A percentile compares a stretch with the other conserved stretches of the same genome.
These are phyloP conservation scores for Aureobasidium sp. DNA, from an alignment of 2,329 filamentous ascomycete species.

Conservation along the genomic window DNA sequence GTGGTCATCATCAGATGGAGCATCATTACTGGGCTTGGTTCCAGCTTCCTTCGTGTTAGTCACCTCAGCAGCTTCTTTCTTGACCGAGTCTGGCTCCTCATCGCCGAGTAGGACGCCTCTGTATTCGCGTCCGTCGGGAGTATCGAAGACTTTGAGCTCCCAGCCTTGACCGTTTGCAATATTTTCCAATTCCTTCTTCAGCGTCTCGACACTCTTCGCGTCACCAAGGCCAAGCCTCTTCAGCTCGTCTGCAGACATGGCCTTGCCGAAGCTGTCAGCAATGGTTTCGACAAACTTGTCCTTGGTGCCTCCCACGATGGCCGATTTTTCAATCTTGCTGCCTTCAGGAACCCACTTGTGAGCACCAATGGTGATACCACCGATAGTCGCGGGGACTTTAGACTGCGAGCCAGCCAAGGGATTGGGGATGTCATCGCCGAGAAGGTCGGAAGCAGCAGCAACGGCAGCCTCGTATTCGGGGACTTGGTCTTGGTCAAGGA, in stretches of 20 bases:
- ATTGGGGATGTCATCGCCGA: conserved; percentile 1
- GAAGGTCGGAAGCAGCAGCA: conserved; percentile 12
- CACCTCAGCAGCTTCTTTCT: conserved; percentile 13
- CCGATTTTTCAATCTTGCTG: conserved; percentile 45
- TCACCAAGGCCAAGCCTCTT: conserved; percentile 56
- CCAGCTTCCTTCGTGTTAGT: conserved; percentile 23
- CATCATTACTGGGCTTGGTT: conserved; percentile 15
- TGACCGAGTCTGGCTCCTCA: conserved; percentile 38
- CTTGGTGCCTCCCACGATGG: conserved; percentile 41
- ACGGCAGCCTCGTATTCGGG: conserved; percentile 24
- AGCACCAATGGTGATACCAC: conserved; percentile 51
- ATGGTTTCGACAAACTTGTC: conserved; percentile 45
- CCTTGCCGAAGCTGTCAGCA: conserved; percentile 49
- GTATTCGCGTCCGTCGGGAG: conserved; percentile 56
- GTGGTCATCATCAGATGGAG: background rate
- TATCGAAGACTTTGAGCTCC: conserved; percentile 72
- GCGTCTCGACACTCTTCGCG: conserved; percentile 59
- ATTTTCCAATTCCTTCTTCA: conserved; percentile 59
- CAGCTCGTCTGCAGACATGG: conserved; percentile 33
- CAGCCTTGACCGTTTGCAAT: conserved; percentile 64
- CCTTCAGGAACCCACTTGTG: conserved; percentile 47
- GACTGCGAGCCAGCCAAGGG: conserved; percentile 8
- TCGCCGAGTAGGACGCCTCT: conserved; percentile 58
- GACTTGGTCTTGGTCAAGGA: conserved; percentile 51
- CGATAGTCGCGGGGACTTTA: conserved; percentile 37